Evolutionary conservation across 2,329 filamentous ascomycete genomes (phyloP).

Genomic region (Ophiostoma australiae): DNA sequence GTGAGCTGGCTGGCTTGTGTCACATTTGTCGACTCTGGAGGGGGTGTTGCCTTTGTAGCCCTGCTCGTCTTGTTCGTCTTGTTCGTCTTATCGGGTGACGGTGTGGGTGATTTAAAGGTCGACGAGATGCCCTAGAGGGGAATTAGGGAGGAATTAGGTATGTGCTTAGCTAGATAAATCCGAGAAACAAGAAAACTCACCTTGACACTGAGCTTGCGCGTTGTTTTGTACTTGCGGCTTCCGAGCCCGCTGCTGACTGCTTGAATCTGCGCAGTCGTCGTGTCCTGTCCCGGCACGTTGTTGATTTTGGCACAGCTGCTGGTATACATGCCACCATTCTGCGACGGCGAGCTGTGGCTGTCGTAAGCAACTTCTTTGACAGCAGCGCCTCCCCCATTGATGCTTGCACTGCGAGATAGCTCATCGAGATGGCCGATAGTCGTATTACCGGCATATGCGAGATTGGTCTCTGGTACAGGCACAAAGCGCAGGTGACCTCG

Average conservation of each 20-base stretch:
- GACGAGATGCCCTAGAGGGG: constrained; percentile 10
- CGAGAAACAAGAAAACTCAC: constrained; percentile 26
- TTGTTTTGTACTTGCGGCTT: constrained; percentile 28
- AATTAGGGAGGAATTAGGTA: neutral
- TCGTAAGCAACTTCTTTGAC: neutral
- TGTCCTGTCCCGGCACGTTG: neutral
- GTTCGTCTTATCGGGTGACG: neutral
- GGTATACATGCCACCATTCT: neutral
- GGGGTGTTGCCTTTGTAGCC: too few relatives aligned
- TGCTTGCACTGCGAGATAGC: constrained; percentile 32
- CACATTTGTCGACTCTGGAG: neutral
- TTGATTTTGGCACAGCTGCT: neutral
- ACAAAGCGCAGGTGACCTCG: constrained; percentile 71
- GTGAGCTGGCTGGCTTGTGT: neutral
- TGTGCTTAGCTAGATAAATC: too few relatives aligned
- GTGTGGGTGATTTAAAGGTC: constrained; percentile 22
- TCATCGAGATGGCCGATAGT: constrained; percentile 63
- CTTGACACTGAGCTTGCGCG: constrained; percentile 38
- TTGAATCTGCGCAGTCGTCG: constrained; percentile 3
- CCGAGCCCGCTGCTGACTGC: constrained; percentile 15
- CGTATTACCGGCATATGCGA: constrained; percentile 67
- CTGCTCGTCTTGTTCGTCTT: neutral
- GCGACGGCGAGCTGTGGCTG: neutral
- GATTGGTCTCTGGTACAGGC: constrained; percentile 63
- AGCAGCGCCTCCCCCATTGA: neutral